Base-by-base conservation (phyloP, 208 protist species). In the Leishmania aethiopica region DNA sequence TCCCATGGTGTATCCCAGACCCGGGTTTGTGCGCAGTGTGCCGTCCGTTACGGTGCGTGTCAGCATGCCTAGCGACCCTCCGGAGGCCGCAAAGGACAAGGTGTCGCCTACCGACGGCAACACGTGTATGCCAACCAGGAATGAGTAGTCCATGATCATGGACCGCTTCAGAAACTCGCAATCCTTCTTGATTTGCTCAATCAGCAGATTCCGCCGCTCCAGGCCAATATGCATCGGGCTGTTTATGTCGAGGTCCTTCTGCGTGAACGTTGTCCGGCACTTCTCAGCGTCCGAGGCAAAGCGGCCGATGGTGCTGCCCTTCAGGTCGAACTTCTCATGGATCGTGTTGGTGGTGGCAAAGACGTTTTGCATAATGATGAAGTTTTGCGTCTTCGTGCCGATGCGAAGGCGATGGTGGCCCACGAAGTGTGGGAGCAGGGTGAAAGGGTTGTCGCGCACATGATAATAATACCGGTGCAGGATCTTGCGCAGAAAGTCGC, bases 361-460 rank as follows among this genome's bases (percentile, higher is more conserved):
- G 15, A 99, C 93, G 88, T 99, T 99, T 75, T 97, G 91, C 97
- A 99, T 99, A 62, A 98, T 94, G 73, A 98, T 90, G 75, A 98
- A 93, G 78, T 92, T 92, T 73, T 94, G 88, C 79, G 93, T 94
- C 55, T 92, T 84, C 42, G 73, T 79, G 35, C 86, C 93, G 72
- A 96, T 89, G 62, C 80, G 80, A 5, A 99, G 83, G 17, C 88
- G 87, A 82, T 98, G 90, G 69, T 98, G 94, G 11, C 95, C 96
- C 15, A 97, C 95, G 91, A 98, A 98, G 84, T 97, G 93, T 3
- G 94, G 93, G 62, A 99, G 88, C 25, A 98, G 79, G 11, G 96
- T 99, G 80, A 92, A 91, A 8, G 94, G 94, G 80, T 98, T 96
- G 81, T 98, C 92, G 40, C 91, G 88, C 37, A 97, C 90, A 83